A percentile compares a stretch with the other conserved stretches of the same genome.
phyloP scores from a whole-genome alignment of 805 yeast genomes.

The Candida khao-thaluensis region DNA sequence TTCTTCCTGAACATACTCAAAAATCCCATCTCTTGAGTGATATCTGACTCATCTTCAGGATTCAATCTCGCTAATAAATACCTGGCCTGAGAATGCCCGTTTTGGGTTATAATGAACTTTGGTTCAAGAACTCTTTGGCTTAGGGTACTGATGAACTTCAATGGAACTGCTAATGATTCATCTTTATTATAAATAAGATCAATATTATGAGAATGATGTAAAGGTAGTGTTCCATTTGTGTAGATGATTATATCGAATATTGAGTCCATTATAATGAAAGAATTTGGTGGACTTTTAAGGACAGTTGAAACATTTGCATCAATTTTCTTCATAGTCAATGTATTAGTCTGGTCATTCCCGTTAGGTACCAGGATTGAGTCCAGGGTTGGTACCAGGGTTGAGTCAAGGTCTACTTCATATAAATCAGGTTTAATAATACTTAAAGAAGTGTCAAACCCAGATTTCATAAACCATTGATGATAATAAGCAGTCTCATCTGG shows the following conservation, averaged over 20 bases:
- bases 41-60: slow-evolving; percentile 17
- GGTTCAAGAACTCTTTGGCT: slow-evolving; percentile 19
- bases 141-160: slow-evolving; percentile 16
- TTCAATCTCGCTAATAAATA: slow-evolving; percentile 31
- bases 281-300: slow-evolving; percentile 9
- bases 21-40: slow-evolving; percentile 3
- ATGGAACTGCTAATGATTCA: slow-evolving; percentile 13
- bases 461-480: slow-evolving; percentile 30
- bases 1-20: slow-evolving; percentile 7
- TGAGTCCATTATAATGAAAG: slow-evolving; percentile 31
- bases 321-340: slow-evolving; percentile 5
- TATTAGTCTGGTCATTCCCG: too few species aligned
- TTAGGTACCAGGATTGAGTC: background rate
- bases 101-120: slow-evolving; percentile 30
- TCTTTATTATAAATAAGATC: slow-evolving; percentile 15
- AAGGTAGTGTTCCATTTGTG: slow-evolving; percentile 17
- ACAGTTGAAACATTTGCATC: slow-evolving; percentile 21
- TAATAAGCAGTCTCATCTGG: slow-evolving; percentile 48
- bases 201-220: slow-evolving; percentile 31
- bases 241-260: slow-evolving; percentile 27
- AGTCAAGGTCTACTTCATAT: slow-evolving; percentile 14
- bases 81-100: slow-evolving; percentile 38
- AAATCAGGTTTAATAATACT: slow-evolving; percentile 31
- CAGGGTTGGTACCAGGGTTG: background rate
- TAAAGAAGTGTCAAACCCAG: slow-evolving; percentile 19